Evolutionary conservation across 345 rosid genomes (phyloP), one percentile per base, ranked within the genome.

Genomic region (Erodium maritimum): DNA sequence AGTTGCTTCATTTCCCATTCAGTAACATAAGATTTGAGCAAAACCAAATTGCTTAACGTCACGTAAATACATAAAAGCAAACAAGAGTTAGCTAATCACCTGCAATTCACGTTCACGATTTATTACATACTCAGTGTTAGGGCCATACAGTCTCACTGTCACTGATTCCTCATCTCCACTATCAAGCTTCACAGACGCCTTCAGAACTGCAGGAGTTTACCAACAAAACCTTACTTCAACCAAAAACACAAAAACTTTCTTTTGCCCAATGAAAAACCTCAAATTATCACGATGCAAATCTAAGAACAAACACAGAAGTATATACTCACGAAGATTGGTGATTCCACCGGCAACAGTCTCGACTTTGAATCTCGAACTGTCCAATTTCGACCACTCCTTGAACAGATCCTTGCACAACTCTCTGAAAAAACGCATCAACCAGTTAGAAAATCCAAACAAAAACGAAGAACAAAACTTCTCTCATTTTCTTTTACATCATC

Each of bases 341-440:
- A 93, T 89, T 74, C 99, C 99, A 18, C 99, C 96, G 19, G 99
- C 79, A 19, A 93, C 85, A 9, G 81, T 87, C 70, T 83, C 77
- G 0, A 87, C 88, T 1, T 75, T 69, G 70, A 93, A 93, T 51
- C 77, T 60, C 57, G 86, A 85, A 71, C 83, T 77, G 6, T 85
- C 86, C 63, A 83, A 61, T 10, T 74, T 71, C 33, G 85, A 70
- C 99, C 99, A 93, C 62, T 78, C 70, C 70, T 68, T 67, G 75
- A 89, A 89, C 76, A 93, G 74, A 77, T 89, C 95, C 78, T 87
- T 93, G 70, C 90, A 89, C 53, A 89, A 63, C 58, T 59, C 79
- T 76, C 95, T 91, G 78, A 45, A 29, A 29, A 29, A 29, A 29
- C 34, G 34, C 8, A 29, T 29, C 66, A 65, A 54, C 50, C 52